A percentile compares a stretch with the other conserved stretches of the same genome.
These are phyloP conservation scores for Takashimella tepidaria DNA, from an alignment of 1,284 basidiomycete genomes.

Conservation along the genomic window DNA sequence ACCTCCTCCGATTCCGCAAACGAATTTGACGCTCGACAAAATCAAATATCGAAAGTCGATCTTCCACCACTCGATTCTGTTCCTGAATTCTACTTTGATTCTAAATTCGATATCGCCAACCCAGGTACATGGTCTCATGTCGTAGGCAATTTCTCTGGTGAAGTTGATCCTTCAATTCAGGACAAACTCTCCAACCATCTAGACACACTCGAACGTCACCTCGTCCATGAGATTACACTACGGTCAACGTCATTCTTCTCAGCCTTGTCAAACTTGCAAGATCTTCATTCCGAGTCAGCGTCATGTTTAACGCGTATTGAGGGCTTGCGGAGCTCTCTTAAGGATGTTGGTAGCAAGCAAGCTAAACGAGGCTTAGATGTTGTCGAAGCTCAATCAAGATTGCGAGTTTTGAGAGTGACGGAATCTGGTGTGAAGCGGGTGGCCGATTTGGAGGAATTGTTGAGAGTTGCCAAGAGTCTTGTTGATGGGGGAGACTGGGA, in stretches of 20 bases:
- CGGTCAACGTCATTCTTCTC: slow-evolving; percentile 94
- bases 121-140: slow-evolving; percentile 76
- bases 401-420: slow-evolving; percentile 59
- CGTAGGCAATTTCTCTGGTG: slow-evolving; percentile 38
- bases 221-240: slow-evolving; percentile 84
- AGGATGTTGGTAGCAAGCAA: slow-evolving; percentile 69
- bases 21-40: slow-evolving; percentile 12
- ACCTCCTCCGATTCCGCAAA: slow-evolving; percentile 11
- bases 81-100: slow-evolving; percentile 72
- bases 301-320: slow-evolving; percentile 73
- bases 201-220: slow-evolving; percentile 90
- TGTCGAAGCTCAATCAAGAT: slow-evolving; percentile 60
- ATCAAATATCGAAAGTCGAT: slow-evolving; percentile 34
- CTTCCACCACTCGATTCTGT: slow-evolving; percentile 65
- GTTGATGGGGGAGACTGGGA: slow-evolving; percentile 79
- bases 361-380: slow-evolving; percentile 72
- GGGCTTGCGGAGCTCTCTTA: slow-evolving; percentile 64
- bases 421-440: slow-evolving; percentile 62
- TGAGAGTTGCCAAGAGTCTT: slow-evolving; percentile 62
- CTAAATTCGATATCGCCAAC: slow-evolving; percentile 78
- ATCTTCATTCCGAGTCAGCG: slow-evolving; percentile 81
- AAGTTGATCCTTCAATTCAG: slow-evolving; percentile 63
- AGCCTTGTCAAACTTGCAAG: slow-evolving; percentile 87
- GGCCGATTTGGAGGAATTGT: slow-evolving; percentile 67
- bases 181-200: slow-evolving; percentile 89